These are phyloP conservation scores for Saccharomyces pastorianus DNA, from an alignment of 1,139 yeast species.

Conservation along the genomic window DNA sequence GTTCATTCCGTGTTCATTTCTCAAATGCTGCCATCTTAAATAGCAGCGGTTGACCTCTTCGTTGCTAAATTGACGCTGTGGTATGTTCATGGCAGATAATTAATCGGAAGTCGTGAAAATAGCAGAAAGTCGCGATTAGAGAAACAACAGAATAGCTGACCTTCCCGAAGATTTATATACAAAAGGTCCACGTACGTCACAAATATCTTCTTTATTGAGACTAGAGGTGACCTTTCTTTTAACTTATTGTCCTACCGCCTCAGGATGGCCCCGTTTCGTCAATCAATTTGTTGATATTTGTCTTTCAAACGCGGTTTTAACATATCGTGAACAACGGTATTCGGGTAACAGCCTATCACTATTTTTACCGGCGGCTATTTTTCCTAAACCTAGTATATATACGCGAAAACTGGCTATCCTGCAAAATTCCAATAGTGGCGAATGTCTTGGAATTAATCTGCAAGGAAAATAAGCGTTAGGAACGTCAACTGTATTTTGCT, in stretches of 20 bases:
- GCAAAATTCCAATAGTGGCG: background rate
- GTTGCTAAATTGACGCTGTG: conserved; percentile 28
- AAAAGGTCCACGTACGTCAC: background rate
- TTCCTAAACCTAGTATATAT: background rate
- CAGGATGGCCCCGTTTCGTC: background rate
- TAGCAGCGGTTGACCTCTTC: conserved; percentile 33
- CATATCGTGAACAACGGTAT: background rate
- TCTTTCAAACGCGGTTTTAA: background rate
- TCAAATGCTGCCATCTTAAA: conserved; percentile 54
- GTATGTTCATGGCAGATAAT: conserved; percentile 18
- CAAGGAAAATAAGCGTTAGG: background rate
- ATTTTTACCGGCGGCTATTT: background rate
- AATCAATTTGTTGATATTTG: background rate
- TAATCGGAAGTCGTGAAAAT: background rate
- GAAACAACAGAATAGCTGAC: background rate
- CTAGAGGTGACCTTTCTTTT: background rate
- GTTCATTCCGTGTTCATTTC: conserved; percentile 56
- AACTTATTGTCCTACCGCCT: background rate
- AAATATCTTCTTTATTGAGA: background rate
- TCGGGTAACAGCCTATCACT: background rate
- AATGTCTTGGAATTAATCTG: too few species aligned
- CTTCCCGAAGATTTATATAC: background rate
- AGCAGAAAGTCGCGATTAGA: background rate
- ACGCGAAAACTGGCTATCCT: too few species aligned
- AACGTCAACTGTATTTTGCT: too few species aligned